Evolutionary conservation across 805 yeast species (phyloP), one percentile per base, ranked within the genome.

Genomic region (Hanseniaspora occidentalis): DNA sequence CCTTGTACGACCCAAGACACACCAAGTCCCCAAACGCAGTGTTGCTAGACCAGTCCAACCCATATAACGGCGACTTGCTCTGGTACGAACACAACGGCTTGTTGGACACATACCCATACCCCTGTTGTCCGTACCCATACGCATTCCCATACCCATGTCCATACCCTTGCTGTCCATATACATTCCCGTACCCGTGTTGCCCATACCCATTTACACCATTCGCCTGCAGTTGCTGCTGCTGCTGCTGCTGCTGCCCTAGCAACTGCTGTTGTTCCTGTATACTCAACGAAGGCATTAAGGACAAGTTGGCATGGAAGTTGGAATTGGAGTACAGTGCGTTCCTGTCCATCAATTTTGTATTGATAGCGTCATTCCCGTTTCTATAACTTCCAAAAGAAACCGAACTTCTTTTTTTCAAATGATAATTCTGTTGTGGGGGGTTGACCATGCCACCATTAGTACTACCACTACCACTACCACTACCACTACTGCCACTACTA

Each of bases 1-100:
- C 96, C 43, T 82, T 72, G 54, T 77, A 84, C 0, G 95, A 72
- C 10, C 63, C 58, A 19, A 58, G 36, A 17, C 57, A 50, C 9
- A 57, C 55, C 18, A 50, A 47, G 43, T 58, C 62, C 29, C 57
- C 36, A 19, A 18, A 33, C 11, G 11, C 36, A 10, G 11, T 33
- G 13, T 9, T 58, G 20, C 38, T 41, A 38, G 56, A 53, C 63
- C 63, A 58, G 40, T 57, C 60, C 20, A 57, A 35, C 7, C 53
- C 62, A 42, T 48, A 58, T 14, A 58, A 44, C 3, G 61, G 62
- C 21, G 47, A 50, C 34, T 46, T 33, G 16, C 36, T 33, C 19
- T 13, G 10, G 10, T 33, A 20, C 23, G 23, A 19, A 19, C 36
- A 33, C 24, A 20, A 18, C 16, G 33, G 18, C 33, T n/a, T 4